Evolutionary conservation across 768 basidiomycete species (phyloP).

Genomic region (Exidia glandulosa): DNA sequence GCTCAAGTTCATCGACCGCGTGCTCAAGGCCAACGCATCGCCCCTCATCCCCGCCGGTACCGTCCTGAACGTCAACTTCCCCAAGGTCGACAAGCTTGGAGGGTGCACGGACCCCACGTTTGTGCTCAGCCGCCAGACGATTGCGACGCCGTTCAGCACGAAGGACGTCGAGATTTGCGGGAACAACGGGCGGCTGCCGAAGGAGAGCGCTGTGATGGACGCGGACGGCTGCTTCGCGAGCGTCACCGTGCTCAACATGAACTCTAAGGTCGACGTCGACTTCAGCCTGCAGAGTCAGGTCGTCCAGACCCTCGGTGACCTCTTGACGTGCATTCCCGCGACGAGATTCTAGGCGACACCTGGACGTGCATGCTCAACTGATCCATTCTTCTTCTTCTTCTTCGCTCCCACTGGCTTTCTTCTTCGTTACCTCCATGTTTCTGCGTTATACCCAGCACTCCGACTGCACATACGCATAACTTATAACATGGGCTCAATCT

Average conservation of each 20-base stretch:
- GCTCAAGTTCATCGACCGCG: slow-evolving; percentile 26
- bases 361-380: too few relatives aligned
- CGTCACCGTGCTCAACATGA: slow-evolving; percentile 20
- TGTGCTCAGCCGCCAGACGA: slow-evolving; percentile 13
- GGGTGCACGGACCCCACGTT: slow-evolving; percentile 32
- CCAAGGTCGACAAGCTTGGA: slow-evolving; percentile 16
- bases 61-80: slow-evolving; percentile 42
- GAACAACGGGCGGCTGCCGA: slow-evolving; percentile 19
- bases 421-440: too few relatives aligned
- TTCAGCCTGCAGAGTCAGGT: slow-evolving; percentile 18
- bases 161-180: slow-evolving; percentile 11
- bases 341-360: too few relatives aligned
- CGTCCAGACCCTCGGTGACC: slow-evolving; percentile 9
- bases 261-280: slow-evolving; percentile 21
- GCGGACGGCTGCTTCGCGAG: slow-evolving; percentile 19
- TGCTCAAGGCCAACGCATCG: slow-evolving; percentile 18
- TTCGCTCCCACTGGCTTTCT: too few relatives aligned
- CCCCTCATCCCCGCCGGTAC: slow-evolving; percentile 31
- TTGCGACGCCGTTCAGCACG: slow-evolving; percentile 20
- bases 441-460: too few relatives aligned
- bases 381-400: too few relatives aligned
- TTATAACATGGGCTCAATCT: too few relatives aligned
- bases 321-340: slow-evolving; percentile 11
- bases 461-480: too few relatives aligned
- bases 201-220: slow-evolving; percentile 15